Conservation (phyloP, 73 alveolate genomes). For the Tetrahymena elliotti region DNA sequence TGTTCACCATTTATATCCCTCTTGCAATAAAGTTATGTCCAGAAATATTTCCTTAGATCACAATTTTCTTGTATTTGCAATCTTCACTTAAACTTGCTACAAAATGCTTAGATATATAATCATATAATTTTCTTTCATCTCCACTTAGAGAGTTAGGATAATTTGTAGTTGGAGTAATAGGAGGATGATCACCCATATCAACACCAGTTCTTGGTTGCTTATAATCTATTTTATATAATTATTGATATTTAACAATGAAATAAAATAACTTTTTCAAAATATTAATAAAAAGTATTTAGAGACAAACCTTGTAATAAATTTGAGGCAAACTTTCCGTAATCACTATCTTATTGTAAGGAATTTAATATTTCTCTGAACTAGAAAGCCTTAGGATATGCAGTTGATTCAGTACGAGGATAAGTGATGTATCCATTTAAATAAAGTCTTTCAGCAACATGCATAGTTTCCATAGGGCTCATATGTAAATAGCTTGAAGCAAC, state of each 20-base stretch:
- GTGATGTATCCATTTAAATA: conserved; percentile 97
- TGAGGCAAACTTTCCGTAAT: conserved; percentile 69
- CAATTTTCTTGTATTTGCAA: conserved; percentile 78
- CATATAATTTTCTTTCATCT: conserved; percentile 48
- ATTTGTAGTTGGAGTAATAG: conserved; percentile 97
- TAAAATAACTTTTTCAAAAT: neutral
- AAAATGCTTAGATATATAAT: conserved; percentile 85
- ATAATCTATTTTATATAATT: neutral
- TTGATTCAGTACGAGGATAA: conserved; percentile 99
- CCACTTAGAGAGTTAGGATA: conserved; percentile 75
- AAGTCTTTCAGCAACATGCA: conserved; percentile 98
- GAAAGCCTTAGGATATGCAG: conserved; percentile 84
- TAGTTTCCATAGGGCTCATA: conserved; percentile 94
- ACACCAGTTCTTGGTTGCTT: conserved; percentile 81
- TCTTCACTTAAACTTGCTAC: conserved; percentile 92
- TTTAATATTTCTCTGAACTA: conserved; percentile 71
- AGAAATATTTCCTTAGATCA: conserved; percentile 62
- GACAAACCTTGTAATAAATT: conserved; percentile 5
- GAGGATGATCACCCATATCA: conserved; percentile 99
- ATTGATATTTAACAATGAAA: too few relatives aligned
- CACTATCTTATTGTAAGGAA: conserved; percentile 53
- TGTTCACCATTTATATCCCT: conserved; percentile 64
- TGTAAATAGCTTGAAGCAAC: conserved; percentile 87
- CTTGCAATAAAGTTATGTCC: conserved; percentile 71
- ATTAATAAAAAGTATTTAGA: too few relatives aligned